phyloP scores from a whole-genome alignment of 352 stramenopile species.

The Elongisporangium undulatum region DNA sequence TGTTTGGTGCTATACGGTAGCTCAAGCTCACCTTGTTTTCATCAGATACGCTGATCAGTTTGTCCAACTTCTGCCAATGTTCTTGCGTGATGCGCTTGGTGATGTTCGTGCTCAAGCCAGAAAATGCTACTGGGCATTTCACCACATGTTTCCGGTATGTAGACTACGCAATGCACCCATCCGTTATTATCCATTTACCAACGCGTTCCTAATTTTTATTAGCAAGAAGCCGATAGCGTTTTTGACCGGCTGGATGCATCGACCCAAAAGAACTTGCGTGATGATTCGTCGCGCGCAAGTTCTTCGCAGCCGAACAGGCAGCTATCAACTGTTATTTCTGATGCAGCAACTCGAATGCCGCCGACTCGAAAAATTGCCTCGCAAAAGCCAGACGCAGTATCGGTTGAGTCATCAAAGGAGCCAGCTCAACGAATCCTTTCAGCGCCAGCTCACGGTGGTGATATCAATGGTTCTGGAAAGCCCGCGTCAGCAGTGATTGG shows the following conservation, averaged over 20 bases:
- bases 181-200: constrained; percentile 1
- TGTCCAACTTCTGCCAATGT: constrained; percentile 42
- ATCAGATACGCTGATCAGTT: constrained; percentile 55
- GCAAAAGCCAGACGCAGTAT: background rate
- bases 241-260: constrained; percentile 60
- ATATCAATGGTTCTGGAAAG: background rate
- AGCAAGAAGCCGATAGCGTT: constrained; percentile 49
- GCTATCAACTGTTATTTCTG: background rate
- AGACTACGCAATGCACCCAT: background rate
- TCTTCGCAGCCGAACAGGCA: constrained; percentile 1
- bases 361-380: background rate
- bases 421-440: constrained; percentile 17
- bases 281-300: constrained; percentile 30
- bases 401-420: background rate
- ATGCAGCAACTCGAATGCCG: constrained; percentile 1
- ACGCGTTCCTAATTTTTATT: background rate
- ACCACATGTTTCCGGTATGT: constrained; percentile 54
- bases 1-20: background rate
- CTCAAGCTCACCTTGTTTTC: constrained; percentile 2
- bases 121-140: constrained; percentile 79
- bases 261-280: constrained; percentile 54
- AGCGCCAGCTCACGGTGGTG: background rate
- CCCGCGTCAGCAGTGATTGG: constrained; percentile 6
- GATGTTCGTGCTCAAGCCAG: constrained; percentile 74
- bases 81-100: constrained; percentile 63